Evolutionary conservation across 2,329 filamentous ascomycete species (phyloP).

Genomic region (Knufia fluminis): DNA sequence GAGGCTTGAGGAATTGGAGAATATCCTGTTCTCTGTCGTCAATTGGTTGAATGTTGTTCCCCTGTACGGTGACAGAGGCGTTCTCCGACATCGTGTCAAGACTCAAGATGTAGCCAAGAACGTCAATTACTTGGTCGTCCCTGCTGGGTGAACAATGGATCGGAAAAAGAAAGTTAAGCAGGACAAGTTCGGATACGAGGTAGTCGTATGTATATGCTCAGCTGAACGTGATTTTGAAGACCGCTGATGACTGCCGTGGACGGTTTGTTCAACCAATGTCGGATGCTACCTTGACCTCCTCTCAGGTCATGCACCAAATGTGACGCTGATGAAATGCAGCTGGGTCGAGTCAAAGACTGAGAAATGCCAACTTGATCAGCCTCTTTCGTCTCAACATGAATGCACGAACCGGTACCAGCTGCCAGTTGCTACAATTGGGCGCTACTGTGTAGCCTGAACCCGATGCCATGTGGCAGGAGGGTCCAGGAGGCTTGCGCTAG

Average conservation of each 20-base stretch:
- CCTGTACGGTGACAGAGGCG: conserved; percentile 16
- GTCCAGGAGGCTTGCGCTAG: not conserved
- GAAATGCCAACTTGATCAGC: not conserved
- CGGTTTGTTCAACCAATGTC: not conserved
- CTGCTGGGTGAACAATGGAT: no score
- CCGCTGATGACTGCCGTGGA: not conserved
- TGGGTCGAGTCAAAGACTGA: conserved; percentile 1
- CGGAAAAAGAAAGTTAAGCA: not conserved
- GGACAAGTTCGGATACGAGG: not conserved
- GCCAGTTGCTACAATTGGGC: not conserved
- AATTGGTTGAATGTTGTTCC: conserved; percentile 20
- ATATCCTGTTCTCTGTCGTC: conserved; percentile 28
- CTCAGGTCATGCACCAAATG: not conserved
- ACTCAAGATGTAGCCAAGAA: not conserved
- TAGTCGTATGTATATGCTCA: not conserved
- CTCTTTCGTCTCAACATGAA: not conserved
- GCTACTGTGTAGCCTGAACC: not conserved
- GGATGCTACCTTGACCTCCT: conserved; percentile 1
- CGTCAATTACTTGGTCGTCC: no score
- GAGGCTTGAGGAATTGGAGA: conserved; percentile 33
- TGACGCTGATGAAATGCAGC: conserved; percentile 6
- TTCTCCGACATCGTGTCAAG: conserved; percentile 20
- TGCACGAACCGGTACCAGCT: not conserved
- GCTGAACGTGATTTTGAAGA: not conserved
- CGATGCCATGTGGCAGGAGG: conserved; percentile 2